Percentiles rank a stretch among this genome's conserved stretches.
phyloP scores from a whole-genome alignment of 139 green algal genomes.

The Marvania coccoides region DNA sequence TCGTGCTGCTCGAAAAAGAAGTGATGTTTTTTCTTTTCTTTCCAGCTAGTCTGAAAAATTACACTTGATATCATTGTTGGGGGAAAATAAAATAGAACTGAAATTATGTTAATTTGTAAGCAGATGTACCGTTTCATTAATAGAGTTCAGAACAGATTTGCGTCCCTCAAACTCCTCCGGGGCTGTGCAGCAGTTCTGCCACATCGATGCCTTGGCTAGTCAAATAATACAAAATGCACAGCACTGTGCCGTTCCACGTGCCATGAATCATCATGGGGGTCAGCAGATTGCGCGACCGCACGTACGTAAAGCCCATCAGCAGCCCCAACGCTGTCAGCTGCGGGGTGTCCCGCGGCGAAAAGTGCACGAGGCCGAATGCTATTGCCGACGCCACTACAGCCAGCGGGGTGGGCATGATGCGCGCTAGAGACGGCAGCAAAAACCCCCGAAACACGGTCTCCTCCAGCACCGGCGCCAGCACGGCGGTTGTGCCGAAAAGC shows the following conservation, averaged over 20 bases:
- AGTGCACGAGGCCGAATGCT: slow-evolving; percentile 68
- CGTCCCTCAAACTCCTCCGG: background rate
- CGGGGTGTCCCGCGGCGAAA: slow-evolving; percentile 65
- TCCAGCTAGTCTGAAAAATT: too few species aligned
- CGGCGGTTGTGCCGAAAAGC: slow-evolving; percentile 36
- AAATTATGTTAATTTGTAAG: background rate
- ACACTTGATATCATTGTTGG: too few species aligned
- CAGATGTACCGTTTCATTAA: too few species aligned
- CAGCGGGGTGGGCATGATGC: slow-evolving; percentile 31
- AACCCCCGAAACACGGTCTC: slow-evolving; percentile 88
- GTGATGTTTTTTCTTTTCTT: too few species aligned
- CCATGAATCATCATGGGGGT: slow-evolving; percentile 87
- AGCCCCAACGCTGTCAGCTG: slow-evolving; percentile 69
- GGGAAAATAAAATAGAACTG: background rate
- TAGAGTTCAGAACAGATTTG: too few species aligned
- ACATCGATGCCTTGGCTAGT: slow-evolving; percentile 53
- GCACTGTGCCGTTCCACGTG: slow-evolving; percentile 70
- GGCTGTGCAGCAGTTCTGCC: slow-evolving; percentile 40
- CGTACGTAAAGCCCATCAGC: slow-evolving; percentile 69
- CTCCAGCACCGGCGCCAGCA: slow-evolving; percentile 77
- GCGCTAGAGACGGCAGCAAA: slow-evolving; percentile 72
- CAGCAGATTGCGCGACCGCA: slow-evolving; percentile 72
- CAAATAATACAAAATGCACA: slow-evolving; percentile 63
- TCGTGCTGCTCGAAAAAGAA: background rate
- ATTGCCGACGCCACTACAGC: slow-evolving; percentile 54